Evolutionary conservation across 2,329 filamentous ascomycete species (phyloP).

Genomic region (Claviceps africana): DNA sequence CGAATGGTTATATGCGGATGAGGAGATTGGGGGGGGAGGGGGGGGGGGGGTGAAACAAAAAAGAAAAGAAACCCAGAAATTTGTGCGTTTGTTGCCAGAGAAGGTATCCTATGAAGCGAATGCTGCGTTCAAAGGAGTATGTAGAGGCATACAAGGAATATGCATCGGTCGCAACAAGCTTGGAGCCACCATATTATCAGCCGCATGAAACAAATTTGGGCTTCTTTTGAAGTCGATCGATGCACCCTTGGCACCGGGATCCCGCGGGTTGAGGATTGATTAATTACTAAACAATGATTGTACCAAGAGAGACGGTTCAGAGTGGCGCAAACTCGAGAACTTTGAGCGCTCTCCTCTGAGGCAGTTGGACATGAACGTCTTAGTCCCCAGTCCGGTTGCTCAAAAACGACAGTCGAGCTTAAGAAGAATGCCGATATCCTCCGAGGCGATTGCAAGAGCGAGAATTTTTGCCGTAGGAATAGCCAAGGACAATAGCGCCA

Average conservation of each 20-base stretch:
- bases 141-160: not conserved
- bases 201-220: not conserved
- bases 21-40: no score
- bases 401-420: no score
- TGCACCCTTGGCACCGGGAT: no score
- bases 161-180: not conserved
- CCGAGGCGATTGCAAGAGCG: not conserved
- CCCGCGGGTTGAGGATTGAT: no score
- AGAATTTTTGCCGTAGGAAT: not conserved
- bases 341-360: no score
- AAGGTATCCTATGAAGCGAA: not conserved
- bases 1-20: not conserved
- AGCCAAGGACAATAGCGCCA: not conserved
- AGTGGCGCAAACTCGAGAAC: constrained; percentile 4
- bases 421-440: no score
- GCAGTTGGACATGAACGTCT: no score
- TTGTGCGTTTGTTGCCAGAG: not conserved
- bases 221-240: not conserved
- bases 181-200: not conserved
- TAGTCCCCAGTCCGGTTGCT: no score
- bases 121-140: not conserved
- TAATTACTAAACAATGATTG: not conserved
- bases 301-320: not conserved
- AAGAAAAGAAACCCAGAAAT: no score
- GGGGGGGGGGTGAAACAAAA: not conserved